Base-by-base conservation (phyloP, 345 rosid species). In the Arabidopsis arenosa region DNA sequence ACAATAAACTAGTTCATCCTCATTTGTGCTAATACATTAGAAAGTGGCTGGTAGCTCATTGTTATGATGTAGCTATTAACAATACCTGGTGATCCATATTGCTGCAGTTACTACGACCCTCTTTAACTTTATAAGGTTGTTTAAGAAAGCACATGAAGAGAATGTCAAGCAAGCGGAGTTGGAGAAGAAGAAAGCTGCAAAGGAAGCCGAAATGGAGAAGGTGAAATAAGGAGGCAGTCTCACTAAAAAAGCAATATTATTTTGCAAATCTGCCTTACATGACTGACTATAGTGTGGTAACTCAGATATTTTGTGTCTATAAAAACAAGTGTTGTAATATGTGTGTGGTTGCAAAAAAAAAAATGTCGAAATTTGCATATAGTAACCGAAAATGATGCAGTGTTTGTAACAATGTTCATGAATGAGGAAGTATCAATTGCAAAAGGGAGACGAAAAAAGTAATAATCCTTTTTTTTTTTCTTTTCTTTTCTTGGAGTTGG, bases 191-290 rank as follows among this genome's bases (percentile, higher is more conserved):
- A 93, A 93, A 84, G 93, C 90, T 23, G 89, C 85, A 11, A 90
- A 95, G 74, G 99, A 95, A 80, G 97, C 97, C 1, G 99, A 92
- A 68, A 89, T 89, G 93, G 94, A 87, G 81, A 90, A 87, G 85
- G 87, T 93, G 0, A 92, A 86, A 3, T 2, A 28, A 84, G 93
- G 90, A 72, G 63, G 79, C 69, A 86, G 86, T 74, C 89, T 80
- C 62, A 79, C 88, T 26, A 92, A 92, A 86, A 70, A 28, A 28
- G 30, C 30, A 28, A 28, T 18, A 18, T 18, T 18, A 18, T 18
- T 18, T 18, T 18, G 21, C 21, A 18, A 18, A 18, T 18, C 21
- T 18, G 21, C 21, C 21, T 18, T 18, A 18, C 21, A 18, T 18
- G 21, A 18, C 21, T 18, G 21, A 18, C 21, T 18, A 18, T 18